Base-by-base conservation (phyloP, 1,284 basidiomycete genomes). In the Ganoderma meredithae region DNA sequence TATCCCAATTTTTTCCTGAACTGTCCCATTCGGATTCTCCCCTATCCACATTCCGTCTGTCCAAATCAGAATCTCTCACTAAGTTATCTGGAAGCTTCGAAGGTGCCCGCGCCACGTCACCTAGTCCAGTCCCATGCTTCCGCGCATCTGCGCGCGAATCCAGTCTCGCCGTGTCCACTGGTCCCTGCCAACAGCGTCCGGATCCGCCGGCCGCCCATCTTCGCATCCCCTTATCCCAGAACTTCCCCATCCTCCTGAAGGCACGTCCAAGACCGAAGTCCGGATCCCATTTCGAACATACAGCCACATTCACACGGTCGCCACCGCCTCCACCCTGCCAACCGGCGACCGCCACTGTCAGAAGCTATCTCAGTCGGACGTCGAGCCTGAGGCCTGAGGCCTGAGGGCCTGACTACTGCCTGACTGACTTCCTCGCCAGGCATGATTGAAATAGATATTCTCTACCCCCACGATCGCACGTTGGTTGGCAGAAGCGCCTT, bases 61-160 rank as follows among this genome's bases (percentile, higher is more conserved):
- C n/a, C 44, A 1, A 25, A 56, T 62, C 31, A 31, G 31, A 31
- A 31, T 69, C 61, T 67, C 65, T 36, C 43, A 69, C 67, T 65
- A 62, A 65, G 60, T 69, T 72, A 67, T 72, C 67, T 13, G 56
- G 69, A 72, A 72, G 71, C 43, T 47, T 13, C 25, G 36, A 55
- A 52, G 53, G 33, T 27, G 8, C 52, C 27, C 17, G 61, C n/a
- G 25, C 49, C 33, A 33, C 53, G 53, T 19, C 53, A 9, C 7
- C 27, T 53, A 17, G 15, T 55, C 25, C 27, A 19, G 31, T 31
- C 53, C 31, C 71, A 64, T 60, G 65, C 61, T 39, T 59, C 39
- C 9, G 15, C 39, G 8, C 40, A 36, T 25, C 58, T 13, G 22
- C 43, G 65, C 31, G 55, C 59, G 60, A 44, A 64, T 64, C 65